phyloP scores from a whole-genome alignment of 352 stramenopile genomes.

The Pythium angustatum region DNA sequence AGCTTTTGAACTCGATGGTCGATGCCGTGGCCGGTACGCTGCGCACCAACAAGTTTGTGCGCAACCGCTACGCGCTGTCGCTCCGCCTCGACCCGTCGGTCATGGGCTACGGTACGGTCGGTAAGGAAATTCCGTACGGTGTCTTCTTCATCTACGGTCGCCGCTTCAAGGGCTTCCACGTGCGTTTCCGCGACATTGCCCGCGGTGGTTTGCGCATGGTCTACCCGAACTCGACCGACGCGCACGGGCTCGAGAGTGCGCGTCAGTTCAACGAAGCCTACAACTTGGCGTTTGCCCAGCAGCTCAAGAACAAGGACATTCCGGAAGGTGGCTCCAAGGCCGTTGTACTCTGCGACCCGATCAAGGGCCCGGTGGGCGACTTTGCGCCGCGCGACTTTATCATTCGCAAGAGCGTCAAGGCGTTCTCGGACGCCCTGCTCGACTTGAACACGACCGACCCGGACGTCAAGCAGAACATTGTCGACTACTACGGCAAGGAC shows the following conservation, averaged over 20 bases:
- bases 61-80: slow-evolving; percentile 78
- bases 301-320: slow-evolving; percentile 91
- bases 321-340: slow-evolving; percentile 84
- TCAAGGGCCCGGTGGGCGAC: slow-evolving; percentile 69
- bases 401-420: slow-evolving; percentile 97
- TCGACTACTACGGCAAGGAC: slow-evolving; percentile 82
- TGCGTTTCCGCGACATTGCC: slow-evolving; percentile 83
- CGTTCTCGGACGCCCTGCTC: slow-evolving; percentile 90
- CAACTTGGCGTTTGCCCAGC: slow-evolving; percentile 83
- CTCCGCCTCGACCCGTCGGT: slow-evolving; percentile 77
- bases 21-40: slow-evolving; percentile 75
- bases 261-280: slow-evolving; percentile 86
- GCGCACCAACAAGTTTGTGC: slow-evolving; percentile 83
- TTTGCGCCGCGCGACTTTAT: slow-evolving; percentile 84
- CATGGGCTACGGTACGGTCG: slow-evolving; percentile 79
- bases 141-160: slow-evolving; percentile 97
- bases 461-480: slow-evolving; percentile 67
- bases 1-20: slow-evolving; percentile 76
- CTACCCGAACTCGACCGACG: slow-evolving; percentile 65
- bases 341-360: slow-evolving; percentile 77
- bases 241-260: slow-evolving; percentile 62
- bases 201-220: slow-evolving; percentile 78
- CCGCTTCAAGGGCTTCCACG: slow-evolving; percentile 93
- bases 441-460: slow-evolving; percentile 80
- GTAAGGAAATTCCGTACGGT: slow-evolving; percentile 92